A percentile compares a stretch with the other conserved stretches of the same genome.
Evolutionary conservation across 1,284 basidiomycete species (phyloP).

Genomic region (Fomitopsis schrenkii): DNA sequence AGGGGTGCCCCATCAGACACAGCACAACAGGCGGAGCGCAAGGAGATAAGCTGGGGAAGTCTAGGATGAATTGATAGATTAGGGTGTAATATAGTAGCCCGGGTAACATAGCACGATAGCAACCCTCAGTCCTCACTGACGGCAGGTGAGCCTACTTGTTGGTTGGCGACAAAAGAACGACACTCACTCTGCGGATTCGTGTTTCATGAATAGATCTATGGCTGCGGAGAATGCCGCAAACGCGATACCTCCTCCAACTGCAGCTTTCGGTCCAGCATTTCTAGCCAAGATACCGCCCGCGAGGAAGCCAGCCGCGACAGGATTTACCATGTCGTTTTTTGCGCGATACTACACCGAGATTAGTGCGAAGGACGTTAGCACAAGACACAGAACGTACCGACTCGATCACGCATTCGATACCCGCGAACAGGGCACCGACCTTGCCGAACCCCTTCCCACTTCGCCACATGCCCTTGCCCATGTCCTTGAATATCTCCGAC

Average conservation of each 20-base stretch:
- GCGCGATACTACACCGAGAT: conserved; percentile 73
- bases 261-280: conserved; percentile 81
- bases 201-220: conserved; percentile 83
- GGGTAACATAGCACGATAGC: background rate
- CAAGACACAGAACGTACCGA: conserved; percentile 62
- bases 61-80: background rate
- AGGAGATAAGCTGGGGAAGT: conserved; percentile 5
- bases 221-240: conserved; percentile 90
- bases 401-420: conserved; percentile 95
- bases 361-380: conserved; percentile 3
- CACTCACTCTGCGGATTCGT: conserved; percentile 81
- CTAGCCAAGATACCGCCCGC: conserved; percentile 82
- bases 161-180: background rate
- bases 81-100: background rate
- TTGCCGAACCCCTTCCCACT: conserved; percentile 93
- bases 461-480: conserved; percentile 90
- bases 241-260: conserved; percentile 76
- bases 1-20: too few species aligned
- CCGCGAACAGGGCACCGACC: conserved; percentile 91
- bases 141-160: background rate
- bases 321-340: conserved; percentile 91
- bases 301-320: conserved; percentile 67
- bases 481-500: conserved; percentile 87
- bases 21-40: background rate
- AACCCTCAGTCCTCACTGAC: background rate